These are phyloP conservation scores for Daldinia childiae DNA, from an alignment of 495 filamentous ascomycete species.

Conservation along the genomic window DNA sequence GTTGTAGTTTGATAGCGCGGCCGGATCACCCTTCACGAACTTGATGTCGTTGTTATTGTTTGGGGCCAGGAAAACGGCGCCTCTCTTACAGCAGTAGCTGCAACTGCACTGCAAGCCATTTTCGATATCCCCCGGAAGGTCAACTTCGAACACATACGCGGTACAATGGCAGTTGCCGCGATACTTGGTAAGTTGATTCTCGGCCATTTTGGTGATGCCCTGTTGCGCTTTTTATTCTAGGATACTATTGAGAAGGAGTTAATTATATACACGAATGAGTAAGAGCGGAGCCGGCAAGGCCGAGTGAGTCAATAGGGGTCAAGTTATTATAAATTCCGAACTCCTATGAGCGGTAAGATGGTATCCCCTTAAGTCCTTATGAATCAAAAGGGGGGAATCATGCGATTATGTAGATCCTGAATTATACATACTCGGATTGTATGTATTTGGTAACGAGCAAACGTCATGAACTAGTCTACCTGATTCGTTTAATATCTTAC, in stretches of 20 bases:
- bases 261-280: not conserved
- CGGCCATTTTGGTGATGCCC: conserved; percentile 8
- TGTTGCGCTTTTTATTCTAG: not conserved
- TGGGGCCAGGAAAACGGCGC: conserved; percentile 21
- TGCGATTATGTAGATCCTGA: not conserved
- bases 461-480: not conserved
- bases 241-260: not conserved
- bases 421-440: no score
- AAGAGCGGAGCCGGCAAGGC: not conserved
- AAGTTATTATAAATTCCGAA: not conserved
- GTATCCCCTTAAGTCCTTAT: not conserved
- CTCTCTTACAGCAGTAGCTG: conserved; percentile 43
- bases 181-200: conserved; percentile 13
- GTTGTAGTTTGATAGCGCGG: conserved; percentile 28
- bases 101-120: conserved; percentile 33
- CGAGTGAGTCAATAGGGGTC: not conserved
- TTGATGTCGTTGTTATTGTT: conserved; percentile 29
- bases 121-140: conserved; percentile 14
- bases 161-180: conserved; percentile 51
- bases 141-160: conserved; percentile 41
- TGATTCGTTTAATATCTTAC: not conserved
- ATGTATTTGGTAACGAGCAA: not conserved
- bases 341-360: not conserved
- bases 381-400: not conserved
- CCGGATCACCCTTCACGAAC: conserved; percentile 35